phyloP scores from a whole-genome alignment of 2,329 filamentous ascomycete genomes.

The Bisporella sp. region DNA sequence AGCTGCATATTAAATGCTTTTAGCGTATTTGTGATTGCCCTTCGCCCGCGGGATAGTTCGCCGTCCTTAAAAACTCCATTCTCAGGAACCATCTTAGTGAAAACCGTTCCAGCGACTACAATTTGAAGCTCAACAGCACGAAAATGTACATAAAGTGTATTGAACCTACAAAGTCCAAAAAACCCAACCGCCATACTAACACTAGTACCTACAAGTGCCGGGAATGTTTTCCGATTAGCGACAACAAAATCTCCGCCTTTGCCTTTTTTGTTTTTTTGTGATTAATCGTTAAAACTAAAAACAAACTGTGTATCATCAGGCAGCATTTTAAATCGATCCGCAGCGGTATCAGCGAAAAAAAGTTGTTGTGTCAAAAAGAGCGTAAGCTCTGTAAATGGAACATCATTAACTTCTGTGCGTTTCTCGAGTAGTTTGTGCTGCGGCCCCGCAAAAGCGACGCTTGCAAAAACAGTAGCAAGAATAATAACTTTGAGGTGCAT shows the following conservation, averaged over 20 bases:
- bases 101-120: slow-evolving; percentile 40
- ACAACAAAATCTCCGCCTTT: not conserved
- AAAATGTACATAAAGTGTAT: slow-evolving; percentile 49
- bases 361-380: not conserved
- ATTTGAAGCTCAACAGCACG: slow-evolving; percentile 47
- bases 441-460: not conserved
- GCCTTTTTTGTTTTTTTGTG: not conserved
- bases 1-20: slow-evolving; percentile 41
- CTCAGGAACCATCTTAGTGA: slow-evolving; percentile 46
- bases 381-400: not conserved
- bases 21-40: slow-evolving; percentile 35
- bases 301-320: not conserved
- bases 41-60: slow-evolving; percentile 30
- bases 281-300: slow-evolving; percentile 7
- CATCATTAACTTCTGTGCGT: not conserved
- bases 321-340: not conserved
- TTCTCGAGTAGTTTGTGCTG: not conserved
- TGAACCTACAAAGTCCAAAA: slow-evolving; percentile 46
- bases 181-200: slow-evolving; percentile 45
- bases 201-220: slow-evolving; percentile 45
- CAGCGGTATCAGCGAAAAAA: not conserved
- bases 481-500: not conserved
- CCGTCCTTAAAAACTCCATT: slow-evolving; percentile 35
- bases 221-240: slow-evolving; percentile 50
- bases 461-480: not conserved